Evolutionary conservation across 2,329 filamentous ascomycete genomes (phyloP), one percentile per base, ranked within the genome.

Genomic region (Huntiella decipiens): DNA sequence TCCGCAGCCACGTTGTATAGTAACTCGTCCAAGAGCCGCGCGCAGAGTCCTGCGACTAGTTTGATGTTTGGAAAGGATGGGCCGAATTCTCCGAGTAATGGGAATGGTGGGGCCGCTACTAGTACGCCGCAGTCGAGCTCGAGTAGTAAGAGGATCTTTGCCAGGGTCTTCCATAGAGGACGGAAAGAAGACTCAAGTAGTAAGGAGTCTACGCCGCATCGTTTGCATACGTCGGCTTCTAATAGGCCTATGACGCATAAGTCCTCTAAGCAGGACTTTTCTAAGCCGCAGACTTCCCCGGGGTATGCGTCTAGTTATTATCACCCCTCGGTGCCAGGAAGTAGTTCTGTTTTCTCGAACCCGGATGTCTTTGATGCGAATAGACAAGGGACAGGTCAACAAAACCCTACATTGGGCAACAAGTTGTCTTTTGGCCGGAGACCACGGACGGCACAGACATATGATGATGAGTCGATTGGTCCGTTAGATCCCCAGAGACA

Each of bases 11-110:
- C 56, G 42, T 56, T 68, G 67, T 58, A 71, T 64, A 53, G 57
- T 53, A 59, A 65, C 41, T 19, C 40, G 12, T 34, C 40, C 5
- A 62, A 62, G 51, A 68, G 69, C 16, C 78, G 86, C 52, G 77
- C 83, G 10, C 74, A 82, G 50, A 93, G 87, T 60, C 85, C 87
- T 19, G 83, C 84, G 1, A 82, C 86, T 5, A 91, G 83, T 31
- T 36, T 41, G 59, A 67, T 73, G 37, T 73, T 72, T 53, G 84
- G 79, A 56, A 43, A 48, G 4, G 49, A 52, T 32, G 70, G 65
- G 16, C 56, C 59, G 64, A 53, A 55, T 12, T 49, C 47, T 11
- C 47, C 47, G 16, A 44, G 32, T 32, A 46, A 45, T 32, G 38
- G 44, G 22, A 35, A 40, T 17, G 66, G 55, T 56, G 66, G 55